Conservation (phyloP, 768 basidiomycete species). For the Candolleomyces efflorescens region DNA sequence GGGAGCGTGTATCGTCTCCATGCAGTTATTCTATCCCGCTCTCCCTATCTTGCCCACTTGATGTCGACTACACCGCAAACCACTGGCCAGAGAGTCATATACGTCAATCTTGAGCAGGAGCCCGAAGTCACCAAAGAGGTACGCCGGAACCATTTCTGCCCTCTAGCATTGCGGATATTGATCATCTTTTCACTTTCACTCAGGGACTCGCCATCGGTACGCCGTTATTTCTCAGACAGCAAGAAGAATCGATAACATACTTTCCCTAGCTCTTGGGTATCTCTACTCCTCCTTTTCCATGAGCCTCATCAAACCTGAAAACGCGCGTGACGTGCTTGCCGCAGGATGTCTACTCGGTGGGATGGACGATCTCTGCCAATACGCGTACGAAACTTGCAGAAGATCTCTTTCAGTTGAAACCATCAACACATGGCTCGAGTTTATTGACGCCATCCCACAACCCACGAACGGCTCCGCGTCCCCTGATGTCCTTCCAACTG, state of each 20-base stretch:
- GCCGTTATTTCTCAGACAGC: conserved; percentile 7
- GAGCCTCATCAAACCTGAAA: conserved; percentile 64
- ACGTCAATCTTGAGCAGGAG: conserved; percentile 71
- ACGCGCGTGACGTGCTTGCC: conserved; percentile 82
- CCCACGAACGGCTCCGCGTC: conserved; percentile 46
- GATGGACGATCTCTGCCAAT: conserved; percentile 79
- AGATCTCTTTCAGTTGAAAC: conserved; percentile 73
- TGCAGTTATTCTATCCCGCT: conserved; percentile 82
- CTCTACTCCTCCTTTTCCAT: conserved; percentile 73
- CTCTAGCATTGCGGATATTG: conserved; percentile 9
- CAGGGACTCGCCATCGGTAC: conserved; percentile 77
- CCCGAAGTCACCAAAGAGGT: conserved; percentile 86
- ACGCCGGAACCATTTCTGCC: conserved; percentile 23
- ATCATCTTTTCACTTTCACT: conserved; percentile 4
- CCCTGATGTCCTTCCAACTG: conserved; percentile 44
- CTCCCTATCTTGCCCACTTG: conserved; percentile 82
- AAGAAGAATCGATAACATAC: conserved; percentile 2
- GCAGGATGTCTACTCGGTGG: conserved; percentile 82
- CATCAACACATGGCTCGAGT: conserved; percentile 73
- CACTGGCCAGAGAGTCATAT: conserved; percentile 63
- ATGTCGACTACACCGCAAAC: conserved; percentile 78
- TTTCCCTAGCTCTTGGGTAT: conserved; percentile 64
- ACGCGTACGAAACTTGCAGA: conserved; percentile 74
- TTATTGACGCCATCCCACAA: conserved; percentile 56
- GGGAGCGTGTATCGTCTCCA: conserved; percentile 75